phyloP scores from a whole-genome alignment of 192 early-diverging fungal genomes.

The Backusella mclennaniae region DNA sequence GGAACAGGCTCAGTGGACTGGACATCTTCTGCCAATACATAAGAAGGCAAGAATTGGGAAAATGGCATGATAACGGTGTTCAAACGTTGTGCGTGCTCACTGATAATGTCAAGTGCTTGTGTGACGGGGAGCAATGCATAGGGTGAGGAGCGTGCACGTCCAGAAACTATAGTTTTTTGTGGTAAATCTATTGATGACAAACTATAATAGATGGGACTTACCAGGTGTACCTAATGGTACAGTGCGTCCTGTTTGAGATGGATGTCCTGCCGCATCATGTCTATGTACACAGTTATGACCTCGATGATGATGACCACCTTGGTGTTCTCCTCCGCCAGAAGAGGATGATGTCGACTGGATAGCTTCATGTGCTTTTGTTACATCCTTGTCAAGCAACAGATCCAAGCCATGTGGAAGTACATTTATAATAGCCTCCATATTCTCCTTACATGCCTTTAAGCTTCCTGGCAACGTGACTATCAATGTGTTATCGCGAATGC shows the following conservation, averaged over 20 bases:
- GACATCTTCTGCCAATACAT: conserved; percentile 77
- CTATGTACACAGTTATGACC: conserved; percentile 45
- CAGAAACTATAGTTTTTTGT: conserved; percentile 44
- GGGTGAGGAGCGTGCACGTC: conserved; percentile 73
- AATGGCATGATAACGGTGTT: conserved; percentile 39
- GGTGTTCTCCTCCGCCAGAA: background rate
- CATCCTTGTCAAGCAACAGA: conserved; percentile 55
- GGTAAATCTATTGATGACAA: background rate
- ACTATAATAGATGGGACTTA: background rate
- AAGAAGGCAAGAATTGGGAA: conserved; percentile 51
- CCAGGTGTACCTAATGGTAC: conserved; percentile 10
- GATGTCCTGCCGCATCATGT: conserved; percentile 12
- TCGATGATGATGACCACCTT: background rate
- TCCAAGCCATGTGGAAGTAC: conserved; percentile 86
- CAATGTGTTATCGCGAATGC: conserved; percentile 57
- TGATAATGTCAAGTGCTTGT: conserved; percentile 60
- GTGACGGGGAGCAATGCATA: conserved; percentile 78
- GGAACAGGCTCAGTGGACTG: conserved; percentile 74
- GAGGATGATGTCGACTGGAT: conserved; percentile 30
- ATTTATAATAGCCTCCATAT: conserved; percentile 66
- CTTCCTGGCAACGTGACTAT: conserved; percentile 91
- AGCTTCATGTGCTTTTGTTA: conserved; percentile 53
- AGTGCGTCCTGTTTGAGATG: conserved; percentile 8
- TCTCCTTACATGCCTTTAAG: conserved; percentile 82
- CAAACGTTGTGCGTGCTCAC: conserved; percentile 36